These are phyloP conservation scores for Meyerozyma guilliermondii DNA, from an alignment of 1,139 yeast genomes.

Conservation along the genomic window DNA sequence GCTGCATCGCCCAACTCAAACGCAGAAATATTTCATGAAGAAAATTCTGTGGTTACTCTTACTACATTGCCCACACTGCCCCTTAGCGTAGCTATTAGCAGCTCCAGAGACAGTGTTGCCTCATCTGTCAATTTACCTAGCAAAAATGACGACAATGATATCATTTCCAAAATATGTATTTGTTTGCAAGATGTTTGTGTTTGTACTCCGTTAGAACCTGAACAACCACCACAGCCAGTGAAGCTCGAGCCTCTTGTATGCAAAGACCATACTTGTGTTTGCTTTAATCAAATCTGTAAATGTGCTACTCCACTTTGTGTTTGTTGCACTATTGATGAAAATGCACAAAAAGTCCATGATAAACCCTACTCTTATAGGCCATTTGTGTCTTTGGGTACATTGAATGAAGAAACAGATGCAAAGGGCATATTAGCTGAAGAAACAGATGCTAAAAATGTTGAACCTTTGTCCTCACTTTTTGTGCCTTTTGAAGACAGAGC, in stretches of 20 bases:
- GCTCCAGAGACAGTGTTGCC: background rate
- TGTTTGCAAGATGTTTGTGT: background rate
- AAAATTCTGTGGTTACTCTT: background rate
- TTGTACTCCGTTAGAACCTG: background rate
- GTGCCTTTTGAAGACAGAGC: too few species aligned
- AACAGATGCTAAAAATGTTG: too few species aligned
- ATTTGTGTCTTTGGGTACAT: too few species aligned
- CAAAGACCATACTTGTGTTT: background rate
- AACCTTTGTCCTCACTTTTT: too few species aligned
- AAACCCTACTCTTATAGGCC: background rate
- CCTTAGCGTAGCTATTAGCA: background rate
- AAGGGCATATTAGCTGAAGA: too few species aligned
- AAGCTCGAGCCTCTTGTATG: background rate
- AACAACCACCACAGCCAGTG: background rate
- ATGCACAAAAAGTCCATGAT: background rate
- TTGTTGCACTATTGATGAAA: background rate
- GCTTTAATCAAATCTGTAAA: background rate
- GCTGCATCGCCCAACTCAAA: conserved; percentile 2
- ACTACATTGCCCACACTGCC: background rate
- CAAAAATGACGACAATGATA: background rate
- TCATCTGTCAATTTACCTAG: background rate
- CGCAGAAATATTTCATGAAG: conserved; percentile 4
- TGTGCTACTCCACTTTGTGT: background rate
- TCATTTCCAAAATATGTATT: conserved; percentile 1
- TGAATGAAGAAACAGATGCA: too few species aligned